Evolutionary conservation across 345 rosid genomes (phyloP).

Genomic region (Toxicodendron radicans): DNA sequence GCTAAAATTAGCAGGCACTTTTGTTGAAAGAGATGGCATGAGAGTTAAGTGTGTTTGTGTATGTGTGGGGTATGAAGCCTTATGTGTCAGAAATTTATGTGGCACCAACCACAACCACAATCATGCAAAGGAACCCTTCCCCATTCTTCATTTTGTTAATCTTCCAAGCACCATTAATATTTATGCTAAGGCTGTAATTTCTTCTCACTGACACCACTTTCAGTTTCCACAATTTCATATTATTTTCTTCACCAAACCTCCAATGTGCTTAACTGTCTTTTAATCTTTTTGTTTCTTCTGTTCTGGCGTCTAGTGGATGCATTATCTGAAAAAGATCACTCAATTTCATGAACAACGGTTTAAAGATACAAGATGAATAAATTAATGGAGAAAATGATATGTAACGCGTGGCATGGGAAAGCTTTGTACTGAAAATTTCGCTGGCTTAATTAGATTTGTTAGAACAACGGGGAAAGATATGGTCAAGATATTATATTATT

Average conservation of each 20-base stretch:
- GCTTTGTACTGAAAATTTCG: too few relatives aligned
- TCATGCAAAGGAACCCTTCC: constrained; percentile 3
- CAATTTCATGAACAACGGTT: too few relatives aligned
- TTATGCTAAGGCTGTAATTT: constrained; percentile 9
- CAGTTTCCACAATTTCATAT: background rate
- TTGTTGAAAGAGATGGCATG: constrained; percentile 38
- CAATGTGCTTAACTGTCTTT: too few relatives aligned
- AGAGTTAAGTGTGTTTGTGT: constrained; percentile 22
- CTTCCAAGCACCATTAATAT: constrained; percentile 16
- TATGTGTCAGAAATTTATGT: constrained; percentile 22
- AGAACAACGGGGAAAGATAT: too few relatives aligned
- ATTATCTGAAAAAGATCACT: too few relatives aligned
- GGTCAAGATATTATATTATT: too few relatives aligned
- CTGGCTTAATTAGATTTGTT: too few relatives aligned
- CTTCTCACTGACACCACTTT: constrained; percentile 11
- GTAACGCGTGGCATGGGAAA: too few relatives aligned
- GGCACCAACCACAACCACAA: constrained; percentile 27
- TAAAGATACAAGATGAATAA: too few relatives aligned
- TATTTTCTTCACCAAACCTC: constrained; percentile 8
- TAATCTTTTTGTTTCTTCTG: background rate
- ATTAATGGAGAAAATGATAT: too few relatives aligned
- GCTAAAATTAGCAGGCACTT: constrained; percentile 26
- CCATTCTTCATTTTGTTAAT: background rate
- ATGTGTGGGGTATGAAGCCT: constrained; percentile 11
- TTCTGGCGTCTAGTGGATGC: background rate